Conservation (phyloP, 1,284 basidiomycete species). For the Apiotrichum sp. region DNA sequence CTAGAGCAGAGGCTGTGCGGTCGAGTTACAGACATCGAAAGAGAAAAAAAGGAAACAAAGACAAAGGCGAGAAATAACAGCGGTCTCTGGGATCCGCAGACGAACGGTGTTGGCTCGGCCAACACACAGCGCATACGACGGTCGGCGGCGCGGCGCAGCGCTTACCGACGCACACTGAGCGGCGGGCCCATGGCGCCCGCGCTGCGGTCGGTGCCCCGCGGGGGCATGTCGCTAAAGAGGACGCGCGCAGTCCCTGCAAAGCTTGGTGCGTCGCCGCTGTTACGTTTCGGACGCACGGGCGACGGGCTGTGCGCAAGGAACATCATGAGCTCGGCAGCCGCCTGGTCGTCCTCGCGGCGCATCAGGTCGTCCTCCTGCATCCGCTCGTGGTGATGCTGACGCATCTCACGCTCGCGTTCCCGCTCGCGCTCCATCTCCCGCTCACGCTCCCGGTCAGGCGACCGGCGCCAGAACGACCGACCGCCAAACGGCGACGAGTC, state of each 20-base stretch:
- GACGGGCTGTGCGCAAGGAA: conserved; percentile 45
- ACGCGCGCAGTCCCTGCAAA: conserved; percentile 33
- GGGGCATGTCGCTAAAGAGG: conserved; percentile 31
- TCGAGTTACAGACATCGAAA: too few relatives aligned
- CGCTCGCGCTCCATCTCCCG: conserved; percentile 8
- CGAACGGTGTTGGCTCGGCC: too few relatives aligned
- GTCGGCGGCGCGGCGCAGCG: too few relatives aligned
- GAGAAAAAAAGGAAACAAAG: too few relatives aligned
- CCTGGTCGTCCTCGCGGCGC: conserved; percentile 37
- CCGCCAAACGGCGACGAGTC: conserved; percentile 11
- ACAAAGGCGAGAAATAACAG: too few relatives aligned
- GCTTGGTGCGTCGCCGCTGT: conserved; percentile 7
- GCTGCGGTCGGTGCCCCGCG: not conserved
- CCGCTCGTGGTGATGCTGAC: conserved; percentile 3
- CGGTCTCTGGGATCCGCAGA: too few relatives aligned
- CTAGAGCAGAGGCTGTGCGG: too few relatives aligned
- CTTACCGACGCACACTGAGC: not conserved
- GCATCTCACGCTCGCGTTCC: conserved; percentile 10
- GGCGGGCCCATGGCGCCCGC: conserved; percentile 3
- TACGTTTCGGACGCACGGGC: conserved; percentile 17
- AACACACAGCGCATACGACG: too few relatives aligned
- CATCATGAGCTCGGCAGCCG: conserved; percentile 46
- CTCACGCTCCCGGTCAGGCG: conserved; percentile 1
- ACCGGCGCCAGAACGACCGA: conserved; percentile 11
- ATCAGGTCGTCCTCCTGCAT: conserved; percentile 3